Evolutionary conservation across 352 stramenopile genomes (phyloP).

Genomic region (Phytophthora crassamura): DNA sequence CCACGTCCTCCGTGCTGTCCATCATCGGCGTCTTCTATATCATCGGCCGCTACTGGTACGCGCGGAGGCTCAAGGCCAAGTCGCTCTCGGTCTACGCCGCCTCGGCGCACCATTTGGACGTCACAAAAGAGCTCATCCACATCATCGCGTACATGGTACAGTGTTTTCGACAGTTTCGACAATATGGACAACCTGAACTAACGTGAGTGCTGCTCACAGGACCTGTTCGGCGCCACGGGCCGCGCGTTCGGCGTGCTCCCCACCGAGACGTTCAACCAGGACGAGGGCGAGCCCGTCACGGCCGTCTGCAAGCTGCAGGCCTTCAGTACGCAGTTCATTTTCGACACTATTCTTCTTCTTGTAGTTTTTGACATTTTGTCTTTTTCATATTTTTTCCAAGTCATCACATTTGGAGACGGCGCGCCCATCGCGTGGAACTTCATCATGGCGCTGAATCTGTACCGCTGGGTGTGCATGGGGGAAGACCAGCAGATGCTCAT

Average conservation of each 20-base stretch:
- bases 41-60: slow-evolving; percentile 84
- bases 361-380: not conserved
- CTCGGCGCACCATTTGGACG: slow-evolving; percentile 68
- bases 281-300: slow-evolving; percentile 56
- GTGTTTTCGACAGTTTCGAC: not conserved
- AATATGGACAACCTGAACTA: not conserved
- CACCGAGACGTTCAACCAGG: slow-evolving; percentile 72
- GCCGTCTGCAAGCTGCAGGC: slow-evolving; percentile 76
- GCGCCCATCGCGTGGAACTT: slow-evolving; percentile 86
- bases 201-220: slow-evolving; percentile 34
- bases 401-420: slow-evolving; percentile 81
- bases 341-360: slow-evolving; percentile 5
- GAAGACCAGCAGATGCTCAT: slow-evolving; percentile 87
- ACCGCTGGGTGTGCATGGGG: slow-evolving; percentile 83
- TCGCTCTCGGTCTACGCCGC: slow-evolving; percentile 49
- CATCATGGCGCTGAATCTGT: slow-evolving; percentile 86
- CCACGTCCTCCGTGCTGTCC: slow-evolving; percentile 77
- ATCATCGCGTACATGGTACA: slow-evolving; percentile 81
- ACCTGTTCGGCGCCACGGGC: slow-evolving; percentile 73
- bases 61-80: slow-evolving; percentile 55
- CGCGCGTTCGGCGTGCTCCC: slow-evolving; percentile 75
- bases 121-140: slow-evolving; percentile 88
- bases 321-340: slow-evolving; percentile 45
- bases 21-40: slow-evolving; percentile 87
- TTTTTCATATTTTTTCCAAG: slow-evolving; percentile 35